These are phyloP conservation scores for Phaeosphaeria sp. DNA, from an alignment of 2,329 filamentous ascomycete genomes.

Conservation along the genomic window DNA sequence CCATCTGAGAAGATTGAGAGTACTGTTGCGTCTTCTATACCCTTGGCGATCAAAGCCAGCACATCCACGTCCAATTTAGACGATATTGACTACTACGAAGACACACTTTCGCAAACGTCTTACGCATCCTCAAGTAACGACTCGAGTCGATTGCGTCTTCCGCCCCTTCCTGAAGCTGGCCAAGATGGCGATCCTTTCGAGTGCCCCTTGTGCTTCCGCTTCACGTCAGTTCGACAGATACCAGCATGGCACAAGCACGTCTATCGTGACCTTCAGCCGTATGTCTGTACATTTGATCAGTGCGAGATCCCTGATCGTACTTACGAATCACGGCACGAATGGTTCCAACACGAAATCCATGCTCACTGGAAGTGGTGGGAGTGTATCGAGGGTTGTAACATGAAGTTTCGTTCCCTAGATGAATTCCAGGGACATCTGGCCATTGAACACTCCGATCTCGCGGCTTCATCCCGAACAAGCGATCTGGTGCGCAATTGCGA, in stretches of 20 bases:
- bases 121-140: conserved; percentile 27
- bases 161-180: conserved; percentile 25
- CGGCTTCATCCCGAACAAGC: conserved; percentile 1
- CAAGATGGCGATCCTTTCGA: conserved; percentile 35
- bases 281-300: conserved; percentile 21
- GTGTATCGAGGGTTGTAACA: conserved; percentile 23
- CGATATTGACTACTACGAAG: conserved; percentile 19
- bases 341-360: conserved; percentile 27
- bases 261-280: conserved; percentile 30
- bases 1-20: conserved; percentile 13
- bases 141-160: conserved; percentile 20
- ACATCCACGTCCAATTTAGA: conserved; percentile 2
- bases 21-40: conserved; percentile 24
- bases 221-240: conserved; percentile 17
- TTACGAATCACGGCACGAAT: conserved; percentile 24
- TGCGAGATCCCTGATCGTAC: conserved; percentile 20
- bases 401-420: conserved; percentile 2
- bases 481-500: conserved; percentile 18
- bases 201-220: conserved; percentile 37
- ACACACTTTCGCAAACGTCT: conserved; percentile 30
- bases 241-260: conserved; percentile 29
- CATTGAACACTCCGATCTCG: conserved; percentile 8
- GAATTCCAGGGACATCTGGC: conserved; percentile 12
- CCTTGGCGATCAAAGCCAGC: conserved; percentile 8
- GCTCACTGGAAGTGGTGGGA: conserved; percentile 22